These are phyloP conservation scores for Emergomyces orientalis DNA, from an alignment of 2,329 filamentous ascomycete species.

Conservation along the genomic window DNA sequence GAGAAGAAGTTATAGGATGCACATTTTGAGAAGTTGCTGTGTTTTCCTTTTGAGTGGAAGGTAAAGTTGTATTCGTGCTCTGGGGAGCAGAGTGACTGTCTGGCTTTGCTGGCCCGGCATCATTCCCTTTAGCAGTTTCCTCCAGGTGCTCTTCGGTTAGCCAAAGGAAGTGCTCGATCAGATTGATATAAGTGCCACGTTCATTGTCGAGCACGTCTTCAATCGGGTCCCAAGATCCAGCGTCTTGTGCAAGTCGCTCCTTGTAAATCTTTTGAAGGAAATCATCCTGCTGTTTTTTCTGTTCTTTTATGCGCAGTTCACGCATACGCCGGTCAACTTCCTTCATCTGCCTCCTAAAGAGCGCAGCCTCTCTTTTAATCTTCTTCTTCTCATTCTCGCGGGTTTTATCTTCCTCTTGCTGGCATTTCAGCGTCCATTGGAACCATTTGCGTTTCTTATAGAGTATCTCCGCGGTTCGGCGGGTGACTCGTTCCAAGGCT, in stretches of 20 bases:
- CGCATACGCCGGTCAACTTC: constrained; percentile 33
- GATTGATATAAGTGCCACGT: constrained; percentile 36
- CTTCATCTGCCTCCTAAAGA: constrained; percentile 42
- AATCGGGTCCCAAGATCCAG: constrained; percentile 38
- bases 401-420: constrained; percentile 38
- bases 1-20: constrained; percentile 8
- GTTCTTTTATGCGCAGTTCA: constrained; percentile 34
- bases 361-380: constrained; percentile 40
- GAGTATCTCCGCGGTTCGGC: constrained; percentile 36
- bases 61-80: no score
- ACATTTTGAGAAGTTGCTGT: background rate
- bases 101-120: background rate
- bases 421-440: constrained; percentile 38
- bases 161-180: constrained; percentile 41
- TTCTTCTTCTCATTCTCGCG: constrained; percentile 44
- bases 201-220: constrained; percentile 38
- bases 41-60: background rate
- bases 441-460: constrained; percentile 42
- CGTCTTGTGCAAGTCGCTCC: constrained; percentile 32
- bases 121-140: constrained; percentile 8
- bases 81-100: background rate
- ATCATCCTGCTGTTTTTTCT: constrained; percentile 36
- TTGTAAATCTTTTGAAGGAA: constrained; percentile 37
- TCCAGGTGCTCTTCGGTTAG: constrained; percentile 5
- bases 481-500: constrained; percentile 38